Base-by-base conservation (phyloP, 345 rosid species). In the Euphorbia peplus region DNA sequence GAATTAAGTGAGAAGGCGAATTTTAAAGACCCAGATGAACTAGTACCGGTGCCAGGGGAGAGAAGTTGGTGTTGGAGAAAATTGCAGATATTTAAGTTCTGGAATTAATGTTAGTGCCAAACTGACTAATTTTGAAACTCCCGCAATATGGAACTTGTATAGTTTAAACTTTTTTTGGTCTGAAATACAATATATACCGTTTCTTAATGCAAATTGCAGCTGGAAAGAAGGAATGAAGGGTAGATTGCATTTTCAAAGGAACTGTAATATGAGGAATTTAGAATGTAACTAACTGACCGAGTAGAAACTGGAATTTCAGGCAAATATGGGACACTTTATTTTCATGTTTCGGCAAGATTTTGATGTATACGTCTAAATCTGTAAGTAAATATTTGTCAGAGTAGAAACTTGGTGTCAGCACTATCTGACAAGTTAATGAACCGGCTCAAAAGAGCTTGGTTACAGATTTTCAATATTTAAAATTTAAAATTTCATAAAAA, bases 1-100 rank as follows among this genome's bases (percentile, higher is more conserved):
- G 97, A 87, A 67, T 70, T 90, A 69, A 85, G 98, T 56, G 62
- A 73, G 72, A 82, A 75, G 60, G 98, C 96, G 3, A 83, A 83
- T 8, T 93, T 86, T 52, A 89, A 82, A 70, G 97, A 90, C 42
- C 88, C 91, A 1, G 74, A 60, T 46, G 82, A 78, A 70, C 73
- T 53, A 22, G 9, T 39, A 39, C 42, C 42, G 1, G 6, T 39
- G 39, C 71, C 70, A 0, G 69, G 62, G 24, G 83, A 68, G 75
- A 64, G 74, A 4, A 60, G 12, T 7, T 86, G 97, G 32, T 68
- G 81, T 19, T 80, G 84, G 58, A 71, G 51, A 19, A 83, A 84
- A 72, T 68, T 90, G 39, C 9, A 67, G 11, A 76, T 63, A 26
- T 25, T 79, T 69, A 72, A 67, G 73, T 75, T 66, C 60, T 68